These are phyloP conservation scores for Globisporangium spiculum DNA, from an alignment of 352 stramenopile species.

Conservation along the genomic window DNA sequence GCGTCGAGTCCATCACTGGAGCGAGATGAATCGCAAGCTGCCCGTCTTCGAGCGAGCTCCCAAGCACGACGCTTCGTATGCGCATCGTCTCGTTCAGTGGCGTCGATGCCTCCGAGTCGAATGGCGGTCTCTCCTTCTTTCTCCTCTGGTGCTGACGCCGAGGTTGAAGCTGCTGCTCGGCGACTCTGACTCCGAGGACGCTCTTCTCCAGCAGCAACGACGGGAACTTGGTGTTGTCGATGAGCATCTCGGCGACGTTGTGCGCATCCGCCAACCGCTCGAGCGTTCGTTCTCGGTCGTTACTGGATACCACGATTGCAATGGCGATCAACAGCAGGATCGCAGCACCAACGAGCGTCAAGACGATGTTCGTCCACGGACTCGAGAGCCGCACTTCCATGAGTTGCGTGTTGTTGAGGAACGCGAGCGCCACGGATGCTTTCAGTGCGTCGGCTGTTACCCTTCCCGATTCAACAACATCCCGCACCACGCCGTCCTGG, in stretches of 20 bases:
- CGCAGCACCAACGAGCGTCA: slow-evolving; percentile 8
- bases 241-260: slow-evolving; percentile 8
- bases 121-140: background rate
- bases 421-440: slow-evolving; percentile 3
- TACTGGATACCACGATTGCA: background rate
- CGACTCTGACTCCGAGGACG: background rate
- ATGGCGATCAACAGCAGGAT: slow-evolving; percentile 3
- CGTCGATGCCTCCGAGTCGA: background rate
- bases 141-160: background rate
- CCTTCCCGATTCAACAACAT: background rate
- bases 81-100: background rate
- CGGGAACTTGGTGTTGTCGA: slow-evolving; percentile 3
- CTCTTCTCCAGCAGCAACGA: slow-evolving; percentile 6
- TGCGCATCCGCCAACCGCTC: slow-evolving; percentile 3
- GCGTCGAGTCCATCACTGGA: background rate
- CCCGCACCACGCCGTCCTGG: slow-evolving; percentile 28
- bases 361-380: slow-evolving; percentile 9
- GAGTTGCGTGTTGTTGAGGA: slow-evolving; percentile 16
- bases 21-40: background rate
- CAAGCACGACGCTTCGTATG: background rate
- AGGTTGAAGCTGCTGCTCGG: background rate
- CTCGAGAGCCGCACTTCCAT: slow-evolving; percentile 10
- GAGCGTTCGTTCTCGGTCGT: background rate
- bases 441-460: background rate
- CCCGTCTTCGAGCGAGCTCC: background rate